Percentiles rank a stretch among this genome's conserved stretches.
phyloP scores from a whole-genome alignment of 768 basidiomycete genomes.

The Mycena kentingensis region DNA sequence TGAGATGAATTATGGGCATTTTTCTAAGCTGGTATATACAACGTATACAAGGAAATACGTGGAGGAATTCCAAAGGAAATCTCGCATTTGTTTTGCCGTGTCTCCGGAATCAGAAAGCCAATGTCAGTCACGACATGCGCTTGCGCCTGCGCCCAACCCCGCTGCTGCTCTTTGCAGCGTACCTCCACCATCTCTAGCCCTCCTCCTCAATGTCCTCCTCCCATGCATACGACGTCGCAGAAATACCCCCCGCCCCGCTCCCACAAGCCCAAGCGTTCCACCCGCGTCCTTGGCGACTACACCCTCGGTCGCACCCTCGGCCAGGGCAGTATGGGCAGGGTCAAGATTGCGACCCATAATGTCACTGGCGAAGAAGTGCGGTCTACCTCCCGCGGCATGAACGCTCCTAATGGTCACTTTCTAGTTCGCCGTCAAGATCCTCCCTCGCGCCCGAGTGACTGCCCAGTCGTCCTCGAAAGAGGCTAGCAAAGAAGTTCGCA shows the following conservation, averaged over 20 bases:
- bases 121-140: constrained; percentile 10
- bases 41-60: too few relatives aligned
- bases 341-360: constrained; percentile 92
- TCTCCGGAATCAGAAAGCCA: too few relatives aligned
- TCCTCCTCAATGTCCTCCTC: constrained; percentile 8
- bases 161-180: neutral
- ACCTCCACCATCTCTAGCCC: neutral
- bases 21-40: too few relatives aligned
- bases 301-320: constrained; percentile 95
- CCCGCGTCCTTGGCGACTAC: constrained; percentile 87
- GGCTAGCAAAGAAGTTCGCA: constrained; percentile 95
- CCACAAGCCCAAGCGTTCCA: constrained; percentile 39
- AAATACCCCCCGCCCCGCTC: constrained; percentile 13
- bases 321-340: constrained; percentile 98
- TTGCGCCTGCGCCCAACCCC: constrained; percentile 10
- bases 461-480: constrained; percentile 55
- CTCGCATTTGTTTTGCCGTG: constrained; percentile 3
- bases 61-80: too few relatives aligned
- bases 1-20: too few relatives aligned
- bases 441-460: constrained; percentile 59
- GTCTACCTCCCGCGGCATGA: constrained; percentile 6
- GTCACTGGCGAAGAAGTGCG: constrained; percentile 89
- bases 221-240: constrained; percentile 15
- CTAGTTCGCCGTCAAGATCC: constrained; percentile 96
- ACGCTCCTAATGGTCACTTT: neutral